These are phyloP conservation scores for Plasmodium falciparum DNA, from an alignment of 169 alveolate genomes.

Conservation along the genomic window DNA sequence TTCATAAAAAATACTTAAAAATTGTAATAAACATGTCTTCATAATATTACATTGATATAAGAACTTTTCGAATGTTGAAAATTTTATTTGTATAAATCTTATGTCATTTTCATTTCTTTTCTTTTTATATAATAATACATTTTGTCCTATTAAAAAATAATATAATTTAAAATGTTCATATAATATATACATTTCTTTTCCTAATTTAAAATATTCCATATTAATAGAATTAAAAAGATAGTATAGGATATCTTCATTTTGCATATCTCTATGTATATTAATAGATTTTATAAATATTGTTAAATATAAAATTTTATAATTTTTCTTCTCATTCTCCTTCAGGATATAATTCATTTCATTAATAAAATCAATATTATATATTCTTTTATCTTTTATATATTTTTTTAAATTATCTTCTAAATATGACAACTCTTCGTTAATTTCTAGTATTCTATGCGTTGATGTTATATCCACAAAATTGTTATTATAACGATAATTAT, in stretches of 20 bases:
- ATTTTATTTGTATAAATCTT: constrained; percentile 15
- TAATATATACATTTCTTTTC: constrained; percentile 39
- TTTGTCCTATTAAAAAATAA: constrained; percentile 11
- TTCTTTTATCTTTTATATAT: constrained; percentile 29
- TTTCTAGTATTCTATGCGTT: neutral
- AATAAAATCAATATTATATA: constrained; percentile 27
- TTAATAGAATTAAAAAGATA: constrained; percentile 53
- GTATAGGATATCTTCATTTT: constrained; percentile 35
- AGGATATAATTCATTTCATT: constrained; percentile 34
- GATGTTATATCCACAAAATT: too few species aligned
- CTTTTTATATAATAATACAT: constrained; percentile 14
- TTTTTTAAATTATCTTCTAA: constrained; percentile 26
- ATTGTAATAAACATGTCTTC: constrained; percentile 48
- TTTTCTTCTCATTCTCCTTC: constrained; percentile 39
- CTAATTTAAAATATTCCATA: constrained; percentile 67
- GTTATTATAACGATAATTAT: too few species aligned
- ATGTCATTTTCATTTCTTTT: constrained; percentile 7
- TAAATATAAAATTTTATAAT: constrained; percentile 41
- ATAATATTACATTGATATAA: constrained; percentile 21
- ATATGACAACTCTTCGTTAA: constrained; percentile 4
- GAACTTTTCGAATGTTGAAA: constrained; percentile 29
- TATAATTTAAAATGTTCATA: constrained; percentile 48
- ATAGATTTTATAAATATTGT: constrained; percentile 65
- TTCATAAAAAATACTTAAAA: constrained; percentile 20
- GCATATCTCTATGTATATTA: constrained; percentile 62